phyloP scores from a whole-genome alignment of 2,329 filamentous ascomycete genomes.

The Nigrospora sphaerica region DNA sequence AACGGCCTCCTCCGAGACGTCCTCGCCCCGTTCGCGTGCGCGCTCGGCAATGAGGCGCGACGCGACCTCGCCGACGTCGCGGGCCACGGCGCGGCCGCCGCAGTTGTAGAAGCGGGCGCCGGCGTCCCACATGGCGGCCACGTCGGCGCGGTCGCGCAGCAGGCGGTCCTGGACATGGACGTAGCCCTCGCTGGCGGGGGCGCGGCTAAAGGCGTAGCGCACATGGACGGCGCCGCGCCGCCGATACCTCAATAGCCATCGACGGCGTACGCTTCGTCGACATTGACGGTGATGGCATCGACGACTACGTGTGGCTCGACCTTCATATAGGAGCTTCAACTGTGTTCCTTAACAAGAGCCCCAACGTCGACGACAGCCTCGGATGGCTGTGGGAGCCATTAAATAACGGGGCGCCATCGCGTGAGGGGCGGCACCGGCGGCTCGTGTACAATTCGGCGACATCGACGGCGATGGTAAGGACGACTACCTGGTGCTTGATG shows the following conservation, averaged over 20 bases:
- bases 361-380: neutral
- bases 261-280: conserved; percentile 7
- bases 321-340: conserved; percentile 3
- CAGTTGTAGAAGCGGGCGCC: conserved; percentile 46
- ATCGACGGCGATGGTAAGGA: conserved; percentile 8
- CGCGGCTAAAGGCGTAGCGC: conserved; percentile 38
- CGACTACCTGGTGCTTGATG: conserved; percentile 7
- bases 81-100: conserved; percentile 33
- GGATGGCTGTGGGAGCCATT: conserved; percentile 2
- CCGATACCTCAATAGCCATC: conserved; percentile 3
- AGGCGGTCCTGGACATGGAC: conserved; percentile 13
- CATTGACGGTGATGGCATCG: conserved; percentile 6
- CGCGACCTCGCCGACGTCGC: conserved; percentile 23
- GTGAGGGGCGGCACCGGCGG: conserved; percentile 3
- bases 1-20: conserved; percentile 11
- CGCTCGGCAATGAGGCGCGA: conserved; percentile 17
- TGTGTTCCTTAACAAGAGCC: neutral
- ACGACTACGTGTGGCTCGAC: conserved; percentile 11
- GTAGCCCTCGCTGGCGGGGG: conserved; percentile 22
- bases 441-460: conserved; percentile 7
- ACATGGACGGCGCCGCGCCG: conserved; percentile 33
- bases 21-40: conserved; percentile 4
- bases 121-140: conserved; percentile 9
- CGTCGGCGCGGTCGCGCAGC: conserved; percentile 9
- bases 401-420: conserved; percentile 6